Evolutionary conservation across 148 eudicot genomes (phyloP).

Genomic region (Rhododendron williamsianum): DNA sequence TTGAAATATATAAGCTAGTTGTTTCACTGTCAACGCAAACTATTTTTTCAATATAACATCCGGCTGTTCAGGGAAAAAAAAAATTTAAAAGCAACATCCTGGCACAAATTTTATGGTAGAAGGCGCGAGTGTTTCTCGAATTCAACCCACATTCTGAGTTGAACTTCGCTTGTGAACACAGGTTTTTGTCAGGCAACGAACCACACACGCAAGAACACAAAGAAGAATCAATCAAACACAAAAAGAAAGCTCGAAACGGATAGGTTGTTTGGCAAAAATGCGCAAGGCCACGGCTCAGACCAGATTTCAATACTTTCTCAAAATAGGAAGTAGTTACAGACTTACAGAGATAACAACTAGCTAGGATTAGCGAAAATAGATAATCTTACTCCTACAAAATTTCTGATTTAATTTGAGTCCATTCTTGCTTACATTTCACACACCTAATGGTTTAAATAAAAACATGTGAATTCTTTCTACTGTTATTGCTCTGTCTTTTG

Average conservation of each 20-base stretch:
- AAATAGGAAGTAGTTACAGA: no score
- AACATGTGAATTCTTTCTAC: not conserved
- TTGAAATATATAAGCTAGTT: no score
- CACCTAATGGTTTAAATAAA: not conserved
- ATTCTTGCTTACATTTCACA: not conserved
- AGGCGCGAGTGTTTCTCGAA: not conserved
- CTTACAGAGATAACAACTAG: no score
- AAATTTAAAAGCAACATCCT: not conserved
- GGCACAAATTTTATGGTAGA: not conserved
- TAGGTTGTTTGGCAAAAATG: no score
- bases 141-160: not conserved
- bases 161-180: not conserved
- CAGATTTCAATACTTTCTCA: no score
- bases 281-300: no score
- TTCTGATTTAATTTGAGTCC: not conserved
- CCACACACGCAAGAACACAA: not conserved
- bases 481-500: not conserved
- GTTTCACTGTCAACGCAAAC: no score
- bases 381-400: not conserved
- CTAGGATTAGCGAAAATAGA: not conserved
- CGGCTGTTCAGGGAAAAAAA: no score
- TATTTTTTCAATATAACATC: not conserved
- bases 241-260: not conserved
- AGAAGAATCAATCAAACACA: not conserved
- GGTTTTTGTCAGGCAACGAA: not conserved